phyloP scores from a whole-genome alignment of 139 green algal species.

The Yamagishiella unicocca region DNA sequence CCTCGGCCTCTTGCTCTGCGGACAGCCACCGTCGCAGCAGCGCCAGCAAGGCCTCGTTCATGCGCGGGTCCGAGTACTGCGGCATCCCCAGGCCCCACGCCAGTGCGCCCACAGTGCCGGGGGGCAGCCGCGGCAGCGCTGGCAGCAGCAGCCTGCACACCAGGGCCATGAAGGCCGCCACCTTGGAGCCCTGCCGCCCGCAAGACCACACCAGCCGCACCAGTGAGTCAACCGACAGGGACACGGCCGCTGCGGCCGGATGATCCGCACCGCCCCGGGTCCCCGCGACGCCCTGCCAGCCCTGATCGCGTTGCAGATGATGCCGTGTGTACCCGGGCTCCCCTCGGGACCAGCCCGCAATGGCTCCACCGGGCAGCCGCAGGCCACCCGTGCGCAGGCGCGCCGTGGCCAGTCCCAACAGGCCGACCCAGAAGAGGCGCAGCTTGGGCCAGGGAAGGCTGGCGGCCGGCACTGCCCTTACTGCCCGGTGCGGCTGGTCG shows the following conservation, averaged over 20 bases:
- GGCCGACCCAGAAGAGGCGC: conserved; percentile 3
- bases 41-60: background rate
- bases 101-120: background rate
- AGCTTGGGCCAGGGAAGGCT: conserved; percentile 33
- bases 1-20: background rate
- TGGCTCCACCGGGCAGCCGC: background rate
- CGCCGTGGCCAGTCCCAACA: background rate
- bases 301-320: background rate
- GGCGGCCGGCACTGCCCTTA: background rate
- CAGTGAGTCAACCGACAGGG: background rate
- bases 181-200: conserved; percentile 1
- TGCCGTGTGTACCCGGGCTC: no score
- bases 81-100: conserved; percentile 39
- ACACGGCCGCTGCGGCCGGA: background rate
- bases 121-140: background rate
- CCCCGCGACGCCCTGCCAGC: background rate
- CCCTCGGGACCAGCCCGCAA: no score
- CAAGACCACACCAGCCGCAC: conserved; percentile 39
- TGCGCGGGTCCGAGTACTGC: background rate
- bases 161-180: background rate
- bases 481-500: background rate
- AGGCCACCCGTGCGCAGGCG: background rate
- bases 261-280: background rate
- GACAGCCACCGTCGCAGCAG: conserved; percentile 17
- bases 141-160: background rate